Evolutionary conservation across 2,329 filamentous ascomycete species (phyloP).

Genomic region (Atkinsonella texensis): DNA sequence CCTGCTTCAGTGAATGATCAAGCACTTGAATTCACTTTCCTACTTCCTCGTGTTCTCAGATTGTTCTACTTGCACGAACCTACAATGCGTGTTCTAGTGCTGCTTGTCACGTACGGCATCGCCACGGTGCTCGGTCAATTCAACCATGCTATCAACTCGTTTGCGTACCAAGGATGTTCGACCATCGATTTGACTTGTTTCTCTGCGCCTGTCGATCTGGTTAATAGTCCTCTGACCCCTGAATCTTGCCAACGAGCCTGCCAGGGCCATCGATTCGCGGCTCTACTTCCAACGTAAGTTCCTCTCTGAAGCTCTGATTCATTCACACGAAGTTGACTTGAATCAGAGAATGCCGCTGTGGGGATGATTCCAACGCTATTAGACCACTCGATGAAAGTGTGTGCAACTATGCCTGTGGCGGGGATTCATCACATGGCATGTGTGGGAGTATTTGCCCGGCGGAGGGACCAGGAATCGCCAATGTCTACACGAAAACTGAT

Average conservation of each 20-base stretch:
- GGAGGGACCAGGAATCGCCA: constrained; percentile 17
- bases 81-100: constrained; percentile 13
- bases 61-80: constrained; percentile 6
- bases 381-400: constrained; percentile 15
- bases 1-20: constrained; percentile 4
- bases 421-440: constrained; percentile 17
- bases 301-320: accelerated
- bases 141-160: constrained; percentile 12
- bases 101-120: constrained; percentile 13
- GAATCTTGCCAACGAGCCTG: constrained; percentile 19
- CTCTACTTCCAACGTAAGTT: constrained; percentile 20
- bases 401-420: constrained; percentile 21
- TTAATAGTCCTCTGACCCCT: constrained; percentile 13
- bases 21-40: background rate
- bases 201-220: constrained; percentile 12
- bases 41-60: background rate
- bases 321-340: constrained; percentile 2
- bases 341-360: constrained; percentile 23
- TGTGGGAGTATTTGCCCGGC: constrained; percentile 21
- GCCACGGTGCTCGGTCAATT: constrained; percentile 10
- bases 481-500: constrained; percentile 18
- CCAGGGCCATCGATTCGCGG: constrained; percentile 17
- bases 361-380: constrained; percentile 19
- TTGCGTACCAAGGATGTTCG: constrained; percentile 17
- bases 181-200: constrained; percentile 17